These are phyloP conservation scores for Aspergillus avenaceus DNA, from an alignment of 495 filamentous ascomycete species.

Conservation along the genomic window DNA sequence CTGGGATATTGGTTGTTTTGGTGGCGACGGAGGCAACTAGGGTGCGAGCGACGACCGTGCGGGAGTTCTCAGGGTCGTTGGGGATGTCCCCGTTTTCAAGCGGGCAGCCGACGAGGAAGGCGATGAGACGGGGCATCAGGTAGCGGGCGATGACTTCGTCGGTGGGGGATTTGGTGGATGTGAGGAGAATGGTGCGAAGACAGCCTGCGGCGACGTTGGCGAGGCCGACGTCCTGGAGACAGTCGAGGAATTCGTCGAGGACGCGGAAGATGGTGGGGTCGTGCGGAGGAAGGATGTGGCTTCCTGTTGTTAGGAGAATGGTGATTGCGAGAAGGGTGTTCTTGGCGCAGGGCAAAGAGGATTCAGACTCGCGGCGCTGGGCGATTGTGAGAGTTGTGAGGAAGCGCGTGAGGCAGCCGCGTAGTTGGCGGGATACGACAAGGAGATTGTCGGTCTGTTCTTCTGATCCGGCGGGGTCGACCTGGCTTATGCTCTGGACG, in stretches of 20 bases:
- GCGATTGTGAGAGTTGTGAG: slow-evolving; percentile 75
- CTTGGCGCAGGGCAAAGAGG: slow-evolving; percentile 81
- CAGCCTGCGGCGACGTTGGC: slow-evolving; percentile 87
- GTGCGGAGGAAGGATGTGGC: slow-evolving; percentile 63
- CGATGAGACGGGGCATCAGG: slow-evolving; percentile 71
- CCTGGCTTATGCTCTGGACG: slow-evolving; percentile 63
- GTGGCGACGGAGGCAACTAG: slow-evolving; percentile 66
- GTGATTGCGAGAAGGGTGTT: slow-evolving; percentile 86
- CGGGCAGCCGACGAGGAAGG: slow-evolving; percentile 64
- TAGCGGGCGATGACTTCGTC: slow-evolving; percentile 70
- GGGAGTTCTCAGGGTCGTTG: slow-evolving; percentile 70
- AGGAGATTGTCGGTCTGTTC: slow-evolving; percentile 26
- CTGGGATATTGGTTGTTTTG: slow-evolving; percentile 49
- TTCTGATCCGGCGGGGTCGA: slow-evolving; percentile 24
- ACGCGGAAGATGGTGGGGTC: slow-evolving; percentile 67
- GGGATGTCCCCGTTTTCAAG: slow-evolving; percentile 46
- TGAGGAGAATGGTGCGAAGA: slow-evolving; percentile 74
- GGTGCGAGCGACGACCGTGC: slow-evolving; percentile 64
- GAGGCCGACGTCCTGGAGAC: slow-evolving; percentile 71
- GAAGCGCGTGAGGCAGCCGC: slow-evolving; percentile 74
- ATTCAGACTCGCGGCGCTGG: slow-evolving; percentile 78
- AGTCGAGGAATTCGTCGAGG: slow-evolving; percentile 76
- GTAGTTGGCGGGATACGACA: slow-evolving; percentile 50
- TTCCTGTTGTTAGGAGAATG: slow-evolving; percentile 78
- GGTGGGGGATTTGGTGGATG: slow-evolving; percentile 58